A percentile compares a stretch with the other conserved stretches of the same genome.
These are phyloP conservation scores for Epichloe scottii DNA, from an alignment of 2,329 filamentous ascomycete genomes.

Conservation along the genomic window DNA sequence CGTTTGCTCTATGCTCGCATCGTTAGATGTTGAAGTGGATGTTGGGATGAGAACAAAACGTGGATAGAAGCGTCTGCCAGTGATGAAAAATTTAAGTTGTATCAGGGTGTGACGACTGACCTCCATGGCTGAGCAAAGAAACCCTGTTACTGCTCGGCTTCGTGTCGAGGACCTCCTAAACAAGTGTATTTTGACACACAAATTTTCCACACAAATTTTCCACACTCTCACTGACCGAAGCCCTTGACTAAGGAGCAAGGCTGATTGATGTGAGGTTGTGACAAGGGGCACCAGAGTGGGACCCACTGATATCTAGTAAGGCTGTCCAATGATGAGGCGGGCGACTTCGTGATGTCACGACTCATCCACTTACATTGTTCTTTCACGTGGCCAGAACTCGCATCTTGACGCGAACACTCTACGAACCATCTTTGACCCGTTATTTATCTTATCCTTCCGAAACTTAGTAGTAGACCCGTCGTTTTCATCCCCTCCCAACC, in stretches of 20 bases:
- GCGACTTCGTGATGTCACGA: constrained; percentile 4
- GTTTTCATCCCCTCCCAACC: no score
- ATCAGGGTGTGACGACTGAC: constrained; percentile 8
- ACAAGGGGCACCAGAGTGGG: not conserved
- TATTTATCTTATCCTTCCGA: no score
- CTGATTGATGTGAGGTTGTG: no score
- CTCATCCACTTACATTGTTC: not conserved
- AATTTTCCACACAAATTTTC: no score
- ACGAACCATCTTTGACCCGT: no score
- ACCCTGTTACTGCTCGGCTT: not conserved
- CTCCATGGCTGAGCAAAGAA: constrained; percentile 15
- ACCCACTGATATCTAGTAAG: not conserved
- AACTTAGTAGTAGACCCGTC: no score
- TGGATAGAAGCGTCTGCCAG: no score
- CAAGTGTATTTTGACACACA: not conserved
- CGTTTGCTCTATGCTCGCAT: constrained; percentile 7
- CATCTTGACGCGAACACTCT: not conserved
- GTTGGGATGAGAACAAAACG: not conserved
- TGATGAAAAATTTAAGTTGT: not conserved
- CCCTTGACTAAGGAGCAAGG: not conserved
- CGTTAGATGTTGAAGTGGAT: not conserved
- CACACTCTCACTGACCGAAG: not conserved
- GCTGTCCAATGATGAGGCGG: not conserved
- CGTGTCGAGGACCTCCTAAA: not conserved
- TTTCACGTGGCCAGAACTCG: not conserved